Base-by-base conservation (phyloP, 257 asterid species). In the Fraxinus pennsylvanica region DNA sequence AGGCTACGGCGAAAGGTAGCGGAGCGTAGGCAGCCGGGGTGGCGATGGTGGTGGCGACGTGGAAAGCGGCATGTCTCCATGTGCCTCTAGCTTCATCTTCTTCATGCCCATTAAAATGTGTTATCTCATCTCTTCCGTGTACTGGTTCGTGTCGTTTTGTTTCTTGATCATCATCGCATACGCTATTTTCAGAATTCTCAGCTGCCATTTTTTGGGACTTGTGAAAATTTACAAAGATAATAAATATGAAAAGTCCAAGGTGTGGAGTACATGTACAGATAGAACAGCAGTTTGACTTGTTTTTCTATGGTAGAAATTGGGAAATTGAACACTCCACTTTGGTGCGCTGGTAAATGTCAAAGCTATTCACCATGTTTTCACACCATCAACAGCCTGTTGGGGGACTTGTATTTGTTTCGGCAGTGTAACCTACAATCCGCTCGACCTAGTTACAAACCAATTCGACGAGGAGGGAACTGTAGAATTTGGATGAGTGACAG, bases 11-110 rank as follows among this genome's bases (percentile, higher is more conserved):
- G 68, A 87, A 89, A 36, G 93, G 93, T 45, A 89, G 93, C 21
- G 93, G 90, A 67, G 93, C 93, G 33, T 87, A 89, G 80, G 93
- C 93, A 67, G 93, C 93, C 13, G 93, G 93, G 75, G 93, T 89
- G 82, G 93, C 93, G 63, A 89, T 89, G 72, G 91, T 89, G 80
- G 93, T 89, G 82, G 93, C 89, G 43, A 89, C 87, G 68, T 89
- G 93, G 84, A 87, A 89, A 78, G 91, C 93, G n/a, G 90, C 91
- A 71, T 89, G 91, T 68, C 81, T 80, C 93, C 93, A 89, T 6
- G 87, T 82, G 29, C 93, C 93, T 78, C 71, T 69, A 29, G 79
- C 85, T 68, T 81, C 88, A 63, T 45, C 25, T 78, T 47, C 57
- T 78, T 47, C 57, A 47, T 47, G 57, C n/a, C n/a, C 57, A 47